A percentile compares a stretch with the other conserved stretches of the same genome.
These are phyloP conservation scores for Rhizopus microsporus DNA, from an alignment of 371 early-diverging fungal species.

Conservation along the genomic window DNA sequence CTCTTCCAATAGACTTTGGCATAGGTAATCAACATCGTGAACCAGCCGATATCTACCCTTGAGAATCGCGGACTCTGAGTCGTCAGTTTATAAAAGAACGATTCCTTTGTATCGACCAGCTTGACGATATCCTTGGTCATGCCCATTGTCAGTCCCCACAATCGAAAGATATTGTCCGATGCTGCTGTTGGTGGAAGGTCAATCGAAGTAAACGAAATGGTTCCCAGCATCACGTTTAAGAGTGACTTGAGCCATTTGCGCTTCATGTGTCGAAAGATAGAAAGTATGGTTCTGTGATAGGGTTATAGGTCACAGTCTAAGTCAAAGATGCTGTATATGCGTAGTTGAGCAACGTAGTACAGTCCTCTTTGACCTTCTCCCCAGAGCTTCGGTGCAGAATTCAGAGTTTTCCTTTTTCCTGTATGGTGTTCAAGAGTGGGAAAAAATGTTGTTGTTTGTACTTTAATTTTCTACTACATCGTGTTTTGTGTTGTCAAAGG, in stretches of 20 bases:
- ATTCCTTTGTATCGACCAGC: conserved; percentile 25
- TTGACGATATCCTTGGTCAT: conserved; percentile 65
- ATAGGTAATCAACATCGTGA: conserved; percentile 6
- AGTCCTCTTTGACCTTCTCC: no score
- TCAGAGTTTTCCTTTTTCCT: no score
- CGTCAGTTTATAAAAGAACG: conserved; percentile 13
- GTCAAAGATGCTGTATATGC: no score
- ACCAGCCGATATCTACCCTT: conserved; percentile 18
- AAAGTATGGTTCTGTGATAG: conserved; percentile 27
- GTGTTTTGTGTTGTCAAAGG: no score
- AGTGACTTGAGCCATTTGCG: conserved; percentile 8
- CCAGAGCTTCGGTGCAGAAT: no score
- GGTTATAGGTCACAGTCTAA: conserved; percentile 32
- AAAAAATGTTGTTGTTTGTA: no score
- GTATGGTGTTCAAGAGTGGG: no score
- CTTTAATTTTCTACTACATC: no score
- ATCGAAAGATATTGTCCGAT: conserved; percentile 32
- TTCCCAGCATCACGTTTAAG: conserved; percentile 25
- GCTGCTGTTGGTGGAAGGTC: conserved; percentile 35
- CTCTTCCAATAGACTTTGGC: background rate
- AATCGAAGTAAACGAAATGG: conserved; percentile 37
- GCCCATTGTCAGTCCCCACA: conserved; percentile 72
- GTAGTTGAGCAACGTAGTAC: no score
- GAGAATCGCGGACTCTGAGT: conserved; percentile 12
- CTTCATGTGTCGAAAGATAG: background rate